Conservation (phyloP, 345 rosid genomes). For the Salix udensis region DNA sequence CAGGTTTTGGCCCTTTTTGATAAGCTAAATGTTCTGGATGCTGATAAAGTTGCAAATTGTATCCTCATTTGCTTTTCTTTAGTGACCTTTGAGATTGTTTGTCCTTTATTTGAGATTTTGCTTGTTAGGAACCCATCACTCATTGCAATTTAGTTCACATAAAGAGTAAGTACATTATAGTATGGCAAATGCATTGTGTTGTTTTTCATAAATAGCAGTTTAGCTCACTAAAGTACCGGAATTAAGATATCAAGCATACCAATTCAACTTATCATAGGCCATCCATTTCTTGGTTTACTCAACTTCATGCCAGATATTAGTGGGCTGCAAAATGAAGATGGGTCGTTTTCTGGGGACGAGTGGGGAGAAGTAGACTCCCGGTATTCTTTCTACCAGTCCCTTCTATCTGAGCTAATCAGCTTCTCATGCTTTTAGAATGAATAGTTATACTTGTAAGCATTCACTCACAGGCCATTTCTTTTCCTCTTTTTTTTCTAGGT, state of each 20-base stretch:
- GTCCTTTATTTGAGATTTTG: background rate
- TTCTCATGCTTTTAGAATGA: background rate
- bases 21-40: constrained; percentile 62
- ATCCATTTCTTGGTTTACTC: constrained; percentile 21
- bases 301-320: constrained; percentile 53
- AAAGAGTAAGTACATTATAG: background rate
- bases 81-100: background rate
- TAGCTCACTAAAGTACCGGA: background rate
- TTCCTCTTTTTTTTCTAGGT: constrained; percentile 38
- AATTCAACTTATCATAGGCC: background rate
- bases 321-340: constrained; percentile 84
- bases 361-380: constrained; percentile 97
- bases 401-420: background rate
- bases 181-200: background rate
- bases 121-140: background rate
- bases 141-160: background rate
- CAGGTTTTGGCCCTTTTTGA: constrained; percentile 76
- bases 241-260: background rate
- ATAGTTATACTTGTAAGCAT: background rate
- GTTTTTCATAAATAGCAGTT: background rate
- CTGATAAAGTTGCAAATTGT: constrained; percentile 66
- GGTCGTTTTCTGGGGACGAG: constrained; percentile 87
- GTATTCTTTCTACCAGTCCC: constrained; percentile 27
- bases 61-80: constrained; percentile 43
- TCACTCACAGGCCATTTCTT: background rate